Evolutionary conservation across 2,329 filamentous ascomycete genomes (phyloP).

Genomic region (Fusarium oligoseptatum): DNA sequence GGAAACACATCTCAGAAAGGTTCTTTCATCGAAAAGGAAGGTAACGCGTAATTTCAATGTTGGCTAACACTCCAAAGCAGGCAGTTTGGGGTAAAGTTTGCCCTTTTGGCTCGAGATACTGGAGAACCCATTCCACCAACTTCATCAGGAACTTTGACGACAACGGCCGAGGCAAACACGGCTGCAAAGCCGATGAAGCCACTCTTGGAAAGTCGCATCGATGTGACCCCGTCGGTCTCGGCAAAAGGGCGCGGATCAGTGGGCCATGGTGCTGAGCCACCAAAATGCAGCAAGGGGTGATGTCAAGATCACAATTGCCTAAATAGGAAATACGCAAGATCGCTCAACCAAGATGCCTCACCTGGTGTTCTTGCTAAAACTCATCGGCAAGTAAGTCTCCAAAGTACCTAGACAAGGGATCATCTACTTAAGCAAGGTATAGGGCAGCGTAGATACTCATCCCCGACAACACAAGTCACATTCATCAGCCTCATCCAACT

Average conservation of each 20-base stretch:
- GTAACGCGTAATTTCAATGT: neutral
- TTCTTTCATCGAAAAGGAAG: neutral
- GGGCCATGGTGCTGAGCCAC: neutral
- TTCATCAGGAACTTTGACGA: neutral
- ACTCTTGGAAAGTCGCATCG: neutral
- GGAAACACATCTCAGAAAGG: neutral
- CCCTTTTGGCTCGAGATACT: neutral
- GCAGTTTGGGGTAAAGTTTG: neutral
- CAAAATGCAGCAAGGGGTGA: neutral
- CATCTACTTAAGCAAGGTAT: conserved; percentile 18
- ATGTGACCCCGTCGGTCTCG: neutral
- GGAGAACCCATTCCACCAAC: neutral
- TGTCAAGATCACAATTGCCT: conserved; percentile 4
- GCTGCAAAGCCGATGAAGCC: neutral
- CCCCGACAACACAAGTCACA: neutral
- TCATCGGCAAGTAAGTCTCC: neutral
- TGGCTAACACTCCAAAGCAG: neutral
- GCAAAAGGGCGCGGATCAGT: neutral
- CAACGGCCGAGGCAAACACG: neutral
- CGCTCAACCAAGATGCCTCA: neutral
- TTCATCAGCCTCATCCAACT: neutral
- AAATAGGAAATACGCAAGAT: conserved; percentile 22
- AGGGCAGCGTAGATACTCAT: neutral
- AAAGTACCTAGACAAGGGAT: neutral
- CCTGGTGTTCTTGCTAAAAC: neutral